phyloP scores from a whole-genome alignment of 495 filamentous ascomycete species.

The Xeromyces bisporus region DNA sequence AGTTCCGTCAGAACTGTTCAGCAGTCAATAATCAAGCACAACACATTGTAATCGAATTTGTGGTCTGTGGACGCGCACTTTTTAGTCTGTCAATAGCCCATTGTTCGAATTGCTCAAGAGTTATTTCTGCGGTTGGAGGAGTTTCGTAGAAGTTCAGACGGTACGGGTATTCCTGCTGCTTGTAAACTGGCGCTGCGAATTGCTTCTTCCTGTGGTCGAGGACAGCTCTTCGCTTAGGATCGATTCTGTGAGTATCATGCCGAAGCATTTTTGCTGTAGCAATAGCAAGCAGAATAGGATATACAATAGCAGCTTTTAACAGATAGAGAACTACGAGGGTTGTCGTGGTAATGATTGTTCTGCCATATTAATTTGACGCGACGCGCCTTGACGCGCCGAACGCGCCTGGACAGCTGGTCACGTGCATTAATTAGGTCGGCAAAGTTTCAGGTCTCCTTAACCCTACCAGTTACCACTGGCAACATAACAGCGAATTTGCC shows the following conservation, averaged over 20 bases:
- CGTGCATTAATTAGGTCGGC: no score
- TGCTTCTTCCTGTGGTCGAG: conserved; percentile 72
- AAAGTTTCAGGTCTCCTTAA: no score
- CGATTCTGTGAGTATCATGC: conserved; percentile 55
- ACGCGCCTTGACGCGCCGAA: not conserved
- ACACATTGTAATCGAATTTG: not conserved
- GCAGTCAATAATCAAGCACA: conserved; percentile 1
- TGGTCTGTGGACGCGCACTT: conserved; percentile 29
- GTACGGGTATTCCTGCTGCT: conserved; percentile 61
- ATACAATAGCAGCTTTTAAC: not conserved
- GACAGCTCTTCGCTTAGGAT: conserved; percentile 57
- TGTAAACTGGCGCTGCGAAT: conserved; percentile 56
- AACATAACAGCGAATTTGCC: no score
- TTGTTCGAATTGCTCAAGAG: conserved; percentile 94
- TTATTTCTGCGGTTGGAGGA: conserved; percentile 87
- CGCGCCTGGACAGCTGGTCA: not conserved
- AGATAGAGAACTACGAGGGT: not conserved
- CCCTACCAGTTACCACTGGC: no score
- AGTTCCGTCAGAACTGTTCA: conserved; percentile 74
- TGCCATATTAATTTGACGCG: no score
- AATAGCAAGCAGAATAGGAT: not conserved
- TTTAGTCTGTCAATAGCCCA: conserved; percentile 94
- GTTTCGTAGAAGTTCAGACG: conserved; percentile 81
- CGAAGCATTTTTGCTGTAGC: conserved; percentile 48
- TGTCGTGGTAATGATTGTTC: not conserved